These are phyloP conservation scores for Hypseocharis bilobata DNA, from an alignment of 441 rosid genomes.

Conservation along the genomic window DNA sequence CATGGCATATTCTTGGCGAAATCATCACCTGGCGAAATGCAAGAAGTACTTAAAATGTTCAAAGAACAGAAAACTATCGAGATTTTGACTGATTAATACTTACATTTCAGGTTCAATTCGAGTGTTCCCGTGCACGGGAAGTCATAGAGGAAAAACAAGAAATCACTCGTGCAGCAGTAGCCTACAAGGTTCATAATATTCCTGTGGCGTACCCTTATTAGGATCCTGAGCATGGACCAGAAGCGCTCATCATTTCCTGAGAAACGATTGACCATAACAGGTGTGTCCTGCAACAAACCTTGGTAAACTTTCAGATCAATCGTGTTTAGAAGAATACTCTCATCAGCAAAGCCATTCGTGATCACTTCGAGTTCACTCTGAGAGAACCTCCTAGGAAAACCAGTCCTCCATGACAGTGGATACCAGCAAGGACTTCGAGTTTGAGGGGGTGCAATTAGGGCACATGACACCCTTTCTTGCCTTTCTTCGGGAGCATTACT, in stretches of 20 bases:
- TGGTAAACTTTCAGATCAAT: constrained; percentile 17
- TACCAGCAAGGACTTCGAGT: constrained; percentile 25
- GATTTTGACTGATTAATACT: too few species aligned
- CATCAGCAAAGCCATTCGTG: constrained; percentile 28
- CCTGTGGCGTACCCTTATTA: constrained; percentile 33
- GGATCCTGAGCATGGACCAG: constrained; percentile 37
- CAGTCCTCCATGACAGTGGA: constrained; percentile 37
- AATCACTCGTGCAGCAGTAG: constrained; percentile 32
- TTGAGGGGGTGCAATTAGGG: constrained; percentile 6
- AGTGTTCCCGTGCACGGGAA: constrained; percentile 16
- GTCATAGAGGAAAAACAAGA: constrained; percentile 30
- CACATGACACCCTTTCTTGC: constrained; percentile 14
- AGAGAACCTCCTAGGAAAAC: constrained; percentile 34
- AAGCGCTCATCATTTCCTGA: constrained; percentile 30
- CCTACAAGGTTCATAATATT: constrained; percentile 39
- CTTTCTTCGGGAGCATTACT: background rate
- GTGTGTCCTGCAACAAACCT: constrained; percentile 31
- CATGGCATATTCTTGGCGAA: constrained; percentile 32
- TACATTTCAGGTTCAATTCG: background rate
- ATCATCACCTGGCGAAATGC: constrained; percentile 30
- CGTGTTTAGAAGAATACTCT: background rate
- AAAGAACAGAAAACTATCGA: too few species aligned
- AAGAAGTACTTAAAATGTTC: too few species aligned
- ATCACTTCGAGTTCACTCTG: constrained; percentile 33
- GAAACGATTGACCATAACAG: constrained; percentile 28